Base-by-base conservation (phyloP, 305 asterid species). In the Fraxinus velutina region DNA sequence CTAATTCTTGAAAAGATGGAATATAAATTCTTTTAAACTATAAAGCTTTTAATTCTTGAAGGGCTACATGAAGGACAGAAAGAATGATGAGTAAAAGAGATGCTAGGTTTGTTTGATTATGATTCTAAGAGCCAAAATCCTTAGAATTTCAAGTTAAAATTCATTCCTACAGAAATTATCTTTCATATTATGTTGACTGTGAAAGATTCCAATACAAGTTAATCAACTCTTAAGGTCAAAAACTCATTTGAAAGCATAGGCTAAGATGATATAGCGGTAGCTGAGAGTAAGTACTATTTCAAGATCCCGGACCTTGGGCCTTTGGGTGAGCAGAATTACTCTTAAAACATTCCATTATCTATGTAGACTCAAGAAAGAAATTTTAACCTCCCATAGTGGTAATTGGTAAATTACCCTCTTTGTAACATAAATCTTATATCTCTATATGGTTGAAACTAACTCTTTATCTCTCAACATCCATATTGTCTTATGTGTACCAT, bases 201-300 rank as follows among this genome's bases (percentile, higher is more conserved):
- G n/a, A 64, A 64, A 64, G 32, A 3, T 21, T 64, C 72, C 29
- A 64, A 64, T 30, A 64, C 15, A 24, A 64, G 34, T 64, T 22
- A 10, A 64, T 33, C 72, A 24, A 27, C 32, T 64, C 30, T 21
- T 13, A 64, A 9, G 32, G 34, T 24, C 34, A 64, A 64, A 64
- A 24, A 21, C 72, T 64, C 72, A 64, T 64, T 64, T 64, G 72
- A 64, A 64, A 64, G 72, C 72, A 64, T 13, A 24, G 72, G 72
- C 72, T 10, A 1, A 24, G 72, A 64, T 6, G 30, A 21, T 10
- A 64, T 64, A 64, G 34, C 0, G 2, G 6, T 64, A 17, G 64
- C 34, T 24, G 34, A 24, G 72, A 64, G 71, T 62, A 62, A 22
- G 8, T 62, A 22, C 71, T 62, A 19, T 22, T 62, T 62, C 32